phyloP scores from a whole-genome alignment of 495 filamentous ascomycete genomes.

The Penicillium diatomitis region DNA sequence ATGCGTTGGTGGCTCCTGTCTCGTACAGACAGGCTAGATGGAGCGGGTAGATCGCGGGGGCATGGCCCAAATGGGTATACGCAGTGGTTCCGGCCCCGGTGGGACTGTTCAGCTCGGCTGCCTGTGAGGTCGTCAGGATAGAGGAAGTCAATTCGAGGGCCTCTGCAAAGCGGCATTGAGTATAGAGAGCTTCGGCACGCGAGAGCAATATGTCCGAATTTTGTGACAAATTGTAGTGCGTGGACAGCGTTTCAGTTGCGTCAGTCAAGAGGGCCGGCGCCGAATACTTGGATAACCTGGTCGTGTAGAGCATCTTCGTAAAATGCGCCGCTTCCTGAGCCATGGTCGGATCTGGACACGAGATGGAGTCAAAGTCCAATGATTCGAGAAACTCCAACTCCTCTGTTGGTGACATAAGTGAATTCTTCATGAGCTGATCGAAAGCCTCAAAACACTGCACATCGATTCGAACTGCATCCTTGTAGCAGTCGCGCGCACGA shows the following conservation, averaged over 20 bases:
- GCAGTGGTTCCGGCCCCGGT: conserved; percentile 13
- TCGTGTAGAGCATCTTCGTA: conserved; percentile 94
- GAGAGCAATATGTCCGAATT: conserved; percentile 92
- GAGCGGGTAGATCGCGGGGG: conserved; percentile 79
- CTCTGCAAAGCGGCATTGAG: conserved; percentile 86
- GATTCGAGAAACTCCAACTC: conserved; percentile 89
- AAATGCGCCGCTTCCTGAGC: conserved; percentile 84
- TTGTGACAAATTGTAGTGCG: conserved; percentile 77
- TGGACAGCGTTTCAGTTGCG: conserved; percentile 84
- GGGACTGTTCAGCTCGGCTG: conserved; percentile 16
- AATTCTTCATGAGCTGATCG: conserved; percentile 95
- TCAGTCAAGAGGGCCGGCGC: conserved; percentile 72
- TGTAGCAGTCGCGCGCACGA: conserved; percentile 95
- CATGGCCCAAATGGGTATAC: conserved; percentile 64
- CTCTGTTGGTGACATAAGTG: conserved; percentile 93
- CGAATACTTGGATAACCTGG: conserved; percentile 90
- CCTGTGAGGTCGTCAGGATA: conserved; percentile 53
- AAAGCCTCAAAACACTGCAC: conserved; percentile 98
- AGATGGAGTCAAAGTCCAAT: conserved; percentile 80
- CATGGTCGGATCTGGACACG: conserved; percentile 46
- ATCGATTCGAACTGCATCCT: conserved; percentile 91
- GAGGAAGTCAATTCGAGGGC: conserved; percentile 75
- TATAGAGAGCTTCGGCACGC: conserved; percentile 86
- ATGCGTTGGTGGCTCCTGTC: conserved; percentile 70
- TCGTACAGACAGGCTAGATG: conserved; percentile 92